Evolutionary conservation across 1,284 basidiomycete genomes (phyloP), one percentile per base, ranked within the genome.

Genomic region (Leccinum pachyderme): DNA sequence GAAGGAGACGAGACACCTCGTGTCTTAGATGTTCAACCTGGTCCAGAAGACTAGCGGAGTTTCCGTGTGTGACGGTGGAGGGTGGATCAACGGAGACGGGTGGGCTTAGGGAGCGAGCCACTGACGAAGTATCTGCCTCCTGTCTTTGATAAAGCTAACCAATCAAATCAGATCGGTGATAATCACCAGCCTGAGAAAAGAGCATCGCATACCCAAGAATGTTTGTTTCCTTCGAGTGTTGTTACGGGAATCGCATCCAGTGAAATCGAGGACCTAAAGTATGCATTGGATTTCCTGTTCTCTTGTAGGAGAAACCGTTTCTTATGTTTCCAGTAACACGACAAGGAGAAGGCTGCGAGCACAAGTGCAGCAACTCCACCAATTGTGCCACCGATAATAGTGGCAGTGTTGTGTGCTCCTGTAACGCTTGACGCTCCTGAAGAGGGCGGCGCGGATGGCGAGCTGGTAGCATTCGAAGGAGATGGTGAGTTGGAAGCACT

Each of bases 1-100:
- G 22, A 18, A 12, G 51, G 6, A 63, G 56, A 28, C 33, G 59
- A 25, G 51, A 44, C 0, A 66, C 51, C 11, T 63, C 62, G 5
- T 41, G 51, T 28, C 31, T 48, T 7, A 33, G 31, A 7, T 13
- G 12, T 24, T 48, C 47, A 18, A 48, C 22, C 24, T 48, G 47
- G 2, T 48, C 47, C 13, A 25, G 13, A 24, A 48, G 47, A 33
- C 31, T 3, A 33, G 31, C 13, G 6, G 18, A 25, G 1, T 33
- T 25, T 25, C 31, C n/a, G 24, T 25, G 18, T 12, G 27, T 12
- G 25, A 11, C 13, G 5, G 47, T 25, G 5, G 47, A 48, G 32
- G 47, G 22, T 11, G 28, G 46, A 25, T 47, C 18, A 13, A 47
- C 8, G 15, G 60, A 2, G 7, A 25, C 28, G 2, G n/a, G 33